Conservation (phyloP, 2,329 filamentous ascomycete species). For the Knoxdaviesia capensis region DNA sequence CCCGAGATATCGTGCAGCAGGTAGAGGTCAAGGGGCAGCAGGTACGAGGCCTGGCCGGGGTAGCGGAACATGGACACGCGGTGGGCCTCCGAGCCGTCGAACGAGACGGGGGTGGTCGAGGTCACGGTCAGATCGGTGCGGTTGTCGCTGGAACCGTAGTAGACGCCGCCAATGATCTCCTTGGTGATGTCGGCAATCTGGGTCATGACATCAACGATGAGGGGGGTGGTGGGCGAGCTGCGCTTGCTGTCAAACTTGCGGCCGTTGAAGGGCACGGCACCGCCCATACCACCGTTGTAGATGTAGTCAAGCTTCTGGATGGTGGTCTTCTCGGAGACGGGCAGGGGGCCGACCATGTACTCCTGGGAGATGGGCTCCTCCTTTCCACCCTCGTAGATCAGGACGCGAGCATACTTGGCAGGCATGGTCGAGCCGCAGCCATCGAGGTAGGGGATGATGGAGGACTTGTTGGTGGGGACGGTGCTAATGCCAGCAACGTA, state of each 20-base stretch:
- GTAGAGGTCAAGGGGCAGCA: constrained; percentile 24
- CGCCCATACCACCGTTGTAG: constrained; percentile 20
- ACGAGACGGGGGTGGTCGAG: constrained; percentile 15
- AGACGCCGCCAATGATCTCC: constrained; percentile 15
- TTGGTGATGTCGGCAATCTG: constrained; percentile 24
- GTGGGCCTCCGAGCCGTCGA: constrained; percentile 18
- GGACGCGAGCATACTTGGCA: constrained; percentile 21
- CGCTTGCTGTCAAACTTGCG: constrained; percentile 14
- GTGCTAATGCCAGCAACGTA: constrained; percentile 16
- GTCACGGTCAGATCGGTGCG: constrained; percentile 13
- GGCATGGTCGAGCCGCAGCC: constrained; percentile 12
- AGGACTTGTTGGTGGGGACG: constrained; percentile 25
- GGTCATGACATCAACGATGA: constrained; percentile 18
- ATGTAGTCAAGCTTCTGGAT: constrained; percentile 19
- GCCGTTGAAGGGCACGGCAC: constrained; percentile 7
- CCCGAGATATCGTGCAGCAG: constrained; percentile 21
- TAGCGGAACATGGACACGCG: constrained; percentile 20
- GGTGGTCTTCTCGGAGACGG: constrained; percentile 16
- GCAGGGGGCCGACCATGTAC: constrained; percentile 28
- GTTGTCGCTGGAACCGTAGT: constrained; percentile 12
- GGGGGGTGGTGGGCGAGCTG: constrained; percentile 12
- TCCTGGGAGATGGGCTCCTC: constrained; percentile 22
- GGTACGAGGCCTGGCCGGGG: constrained; percentile 16
- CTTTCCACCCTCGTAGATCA: constrained; percentile 23
- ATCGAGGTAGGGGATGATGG: constrained; percentile 22